A percentile compares a stretch with the other conserved stretches of the same genome.
Conservation (phyloP, 2,329 filamentous ascomycete genomes). For the Sporothrix variecibatus region DNA sequence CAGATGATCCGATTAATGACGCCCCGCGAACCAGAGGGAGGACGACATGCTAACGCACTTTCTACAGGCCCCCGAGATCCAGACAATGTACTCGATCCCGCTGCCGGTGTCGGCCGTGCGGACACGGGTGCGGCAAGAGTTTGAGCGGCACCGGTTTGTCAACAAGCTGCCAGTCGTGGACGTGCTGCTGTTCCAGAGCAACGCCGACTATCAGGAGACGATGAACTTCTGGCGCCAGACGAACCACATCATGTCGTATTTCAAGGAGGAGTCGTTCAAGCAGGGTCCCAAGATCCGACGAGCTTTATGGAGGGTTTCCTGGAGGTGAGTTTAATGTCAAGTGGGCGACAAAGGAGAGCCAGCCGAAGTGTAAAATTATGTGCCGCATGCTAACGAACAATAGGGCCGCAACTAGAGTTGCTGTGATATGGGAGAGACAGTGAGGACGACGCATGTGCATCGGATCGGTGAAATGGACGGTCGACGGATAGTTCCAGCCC, state of each 20-base stretch:
- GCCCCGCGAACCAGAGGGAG: too few relatives aligned
- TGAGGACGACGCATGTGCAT: conserved; percentile 36
- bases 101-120: conserved; percentile 84
- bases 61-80: conserved; percentile 85
- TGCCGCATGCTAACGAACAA: conserved; percentile 22
- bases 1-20: background rate
- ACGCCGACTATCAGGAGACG: conserved; percentile 96
- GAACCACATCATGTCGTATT: conserved; percentile 94
- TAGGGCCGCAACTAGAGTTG: conserved; percentile 59
- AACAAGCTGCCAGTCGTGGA: conserved; percentile 87
- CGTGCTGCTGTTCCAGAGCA: conserved; percentile 85
- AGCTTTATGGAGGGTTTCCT: conserved; percentile 95
- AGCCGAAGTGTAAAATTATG: background rate
- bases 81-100: conserved; percentile 93
- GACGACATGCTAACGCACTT: background rate
- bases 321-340: conserved; percentile 56
- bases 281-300: conserved; percentile 73
- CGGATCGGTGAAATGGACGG: background rate
- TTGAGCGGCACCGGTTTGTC: conserved; percentile 92
- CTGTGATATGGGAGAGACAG: conserved; percentile 21
- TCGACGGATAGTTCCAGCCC: background rate
- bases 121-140: conserved; percentile 94
- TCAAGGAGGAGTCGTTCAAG: conserved; percentile 79
- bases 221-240: conserved; percentile 99
- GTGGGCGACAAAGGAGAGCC: too few relatives aligned